phyloP scores from a whole-genome alignment of 805 yeast species.

The Candida verbasci region DNA sequence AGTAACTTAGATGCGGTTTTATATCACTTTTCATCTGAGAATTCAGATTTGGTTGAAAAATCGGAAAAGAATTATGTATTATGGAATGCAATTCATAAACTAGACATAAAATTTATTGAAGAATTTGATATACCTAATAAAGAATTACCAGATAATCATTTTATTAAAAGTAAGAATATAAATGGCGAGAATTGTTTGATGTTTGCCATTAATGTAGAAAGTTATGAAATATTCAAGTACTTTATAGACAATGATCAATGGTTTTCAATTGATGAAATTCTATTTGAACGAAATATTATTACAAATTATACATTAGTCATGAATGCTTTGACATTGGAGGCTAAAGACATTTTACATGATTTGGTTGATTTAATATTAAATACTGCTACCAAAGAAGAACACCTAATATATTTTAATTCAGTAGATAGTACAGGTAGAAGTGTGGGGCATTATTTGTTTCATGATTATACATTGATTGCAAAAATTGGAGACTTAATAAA shows the following conservation, averaged over 20 bases:
- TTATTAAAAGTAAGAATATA: constrained; percentile 21
- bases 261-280: constrained; percentile 62
- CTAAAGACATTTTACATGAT: constrained; percentile 36
- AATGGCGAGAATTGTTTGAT: constrained; percentile 71
- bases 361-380: constrained; percentile 38
- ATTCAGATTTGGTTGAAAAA: constrained; percentile 26
- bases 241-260: constrained; percentile 43
- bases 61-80: constrained; percentile 49
- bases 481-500: constrained; percentile 55
- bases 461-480: constrained; percentile 47
- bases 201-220: constrained; percentile 52
- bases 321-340: constrained; percentile 56
- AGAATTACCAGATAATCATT: constrained; percentile 17
- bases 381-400: constrained; percentile 44
- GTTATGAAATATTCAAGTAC: constrained; percentile 39
- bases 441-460: constrained; percentile 70
- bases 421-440: constrained; percentile 54
- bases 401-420: constrained; percentile 43
- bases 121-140: constrained; percentile 8
- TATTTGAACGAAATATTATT: constrained; percentile 55
- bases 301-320: constrained; percentile 54
- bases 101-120: constrained; percentile 17
- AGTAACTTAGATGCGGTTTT: constrained; percentile 84
- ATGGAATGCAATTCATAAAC: constrained; percentile 46
- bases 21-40: constrained; percentile 44